A percentile compares a stretch with the other conserved stretches of the same genome.
Evolutionary conservation across 192 early-diverging fungal genomes (phyloP).

Genomic region (Bifiguratus adelaidae): DNA sequence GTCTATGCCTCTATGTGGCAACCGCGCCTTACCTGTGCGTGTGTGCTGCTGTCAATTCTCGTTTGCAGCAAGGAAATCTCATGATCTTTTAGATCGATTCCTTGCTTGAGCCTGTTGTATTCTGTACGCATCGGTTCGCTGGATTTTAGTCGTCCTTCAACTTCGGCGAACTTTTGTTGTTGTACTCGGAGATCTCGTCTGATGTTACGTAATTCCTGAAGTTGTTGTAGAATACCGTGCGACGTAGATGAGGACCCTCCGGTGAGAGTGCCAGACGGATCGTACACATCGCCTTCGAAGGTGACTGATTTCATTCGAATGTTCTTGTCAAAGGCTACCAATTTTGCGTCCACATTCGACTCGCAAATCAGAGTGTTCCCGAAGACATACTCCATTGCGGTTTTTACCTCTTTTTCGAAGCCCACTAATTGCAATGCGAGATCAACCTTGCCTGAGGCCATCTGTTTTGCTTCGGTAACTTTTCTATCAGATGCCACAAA

Average conservation of each 20-base stretch:
- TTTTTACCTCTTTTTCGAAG: conserved; percentile 65
- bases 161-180: conserved; percentile 28
- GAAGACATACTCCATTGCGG: conserved; percentile 91
- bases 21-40: conserved; percentile 42
- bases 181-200: conserved; percentile 35
- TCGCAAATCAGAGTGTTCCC: conserved; percentile 85
- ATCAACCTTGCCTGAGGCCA: conserved; percentile 85
- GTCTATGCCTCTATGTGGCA: too few relatives aligned
- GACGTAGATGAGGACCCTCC: conserved; percentile 79
- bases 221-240: conserved; percentile 57
- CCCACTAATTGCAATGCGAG: conserved; percentile 79
- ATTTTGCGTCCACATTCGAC: conserved; percentile 74
- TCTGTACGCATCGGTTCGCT: conserved; percentile 41
- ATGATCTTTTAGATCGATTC: conserved; percentile 67
- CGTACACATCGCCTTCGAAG: conserved; percentile 92
- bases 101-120: conserved; percentile 47
- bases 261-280: conserved; percentile 86
- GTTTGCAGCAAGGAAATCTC: conserved; percentile 67
- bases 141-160: conserved; percentile 42
- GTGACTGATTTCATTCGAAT: conserved; percentile 90
- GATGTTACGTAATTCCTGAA: conserved; percentile 65
- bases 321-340: conserved; percentile 79
- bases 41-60: conserved; percentile 64
- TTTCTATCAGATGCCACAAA: conserved; percentile 20
- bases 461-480: conserved; percentile 56